phyloP scores from a whole-genome alignment of 2,329 filamentous ascomycete genomes.

The Nectriaceae sp. region DNA sequence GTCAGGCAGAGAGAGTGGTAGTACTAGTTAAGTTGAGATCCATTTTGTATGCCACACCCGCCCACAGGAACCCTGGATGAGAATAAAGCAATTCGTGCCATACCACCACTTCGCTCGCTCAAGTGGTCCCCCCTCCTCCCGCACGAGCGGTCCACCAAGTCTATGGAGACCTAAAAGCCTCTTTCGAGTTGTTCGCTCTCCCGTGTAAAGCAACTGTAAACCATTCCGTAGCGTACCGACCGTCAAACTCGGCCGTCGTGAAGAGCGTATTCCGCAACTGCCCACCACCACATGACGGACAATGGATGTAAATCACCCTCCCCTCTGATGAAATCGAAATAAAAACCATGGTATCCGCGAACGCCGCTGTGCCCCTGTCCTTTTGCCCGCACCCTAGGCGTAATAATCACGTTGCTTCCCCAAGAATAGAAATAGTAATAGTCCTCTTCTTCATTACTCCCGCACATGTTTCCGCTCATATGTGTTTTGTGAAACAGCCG shows the following conservation, averaged over 20 bases:
- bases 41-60: too few relatives aligned
- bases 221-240: too few relatives aligned
- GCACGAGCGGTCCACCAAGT: conserved; percentile 29
- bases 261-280: too few relatives aligned
- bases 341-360: conserved; percentile 14
- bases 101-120: too few relatives aligned
- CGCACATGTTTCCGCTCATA: conserved; percentile 2
- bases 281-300: too few relatives aligned
- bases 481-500: background rate
- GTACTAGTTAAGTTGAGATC: too few relatives aligned
- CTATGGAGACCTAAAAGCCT: conserved; percentile 28
- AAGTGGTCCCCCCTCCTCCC: conserved; percentile 21
- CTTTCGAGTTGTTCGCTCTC: conserved; percentile 4
- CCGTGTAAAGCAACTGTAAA: conserved; percentile 3
- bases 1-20: too few relatives aligned
- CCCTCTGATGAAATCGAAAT: conserved; percentile 4
- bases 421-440: conserved; percentile 6
- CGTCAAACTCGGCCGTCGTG: too few relatives aligned
- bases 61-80: too few relatives aligned
- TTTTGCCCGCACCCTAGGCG: background rate
- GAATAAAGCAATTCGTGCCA: too few relatives aligned
- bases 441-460: conserved; percentile 15
- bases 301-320: too few relatives aligned
- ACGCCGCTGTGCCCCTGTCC: conserved; percentile 10
- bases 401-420: conserved; percentile 1